A percentile compares a stretch with the other conserved stretches of the same genome.
Conservation (phyloP, 805 yeast genomes). For the Naumovozyma castellii region DNA sequence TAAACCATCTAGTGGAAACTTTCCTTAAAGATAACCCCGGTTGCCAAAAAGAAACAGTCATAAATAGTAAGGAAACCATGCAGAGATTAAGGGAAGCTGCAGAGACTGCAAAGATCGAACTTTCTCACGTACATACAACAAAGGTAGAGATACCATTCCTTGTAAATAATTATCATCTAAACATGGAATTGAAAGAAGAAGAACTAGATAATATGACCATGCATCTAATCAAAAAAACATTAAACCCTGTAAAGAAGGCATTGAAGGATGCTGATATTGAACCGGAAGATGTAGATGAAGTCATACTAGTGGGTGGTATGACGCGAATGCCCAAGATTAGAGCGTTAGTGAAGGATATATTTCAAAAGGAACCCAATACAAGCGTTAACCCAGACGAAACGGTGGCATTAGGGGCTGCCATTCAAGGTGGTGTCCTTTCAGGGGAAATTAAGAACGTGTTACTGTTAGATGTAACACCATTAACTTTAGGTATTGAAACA, state of each 20-base stretch:
- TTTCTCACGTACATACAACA: conserved; percentile 55
- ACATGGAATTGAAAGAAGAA: conserved; percentile 49
- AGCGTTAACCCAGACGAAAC: conserved; percentile 86
- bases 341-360: conserved; percentile 47
- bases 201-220: conserved; percentile 60
- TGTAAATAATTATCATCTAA: conserved; percentile 50
- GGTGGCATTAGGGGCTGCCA: conserved; percentile 86
- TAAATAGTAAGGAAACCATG: conserved; percentile 45
- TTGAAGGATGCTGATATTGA: conserved; percentile 63
- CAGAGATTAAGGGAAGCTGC: conserved; percentile 76
- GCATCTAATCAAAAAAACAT: conserved; percentile 56
- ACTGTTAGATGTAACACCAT: conserved; percentile 72
- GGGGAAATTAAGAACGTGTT: conserved; percentile 77
- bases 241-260: conserved; percentile 67
- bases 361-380: conserved; percentile 57
- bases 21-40: conserved; percentile 44
- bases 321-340: conserved; percentile 80
- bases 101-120: conserved; percentile 65
- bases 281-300: conserved; percentile 60
- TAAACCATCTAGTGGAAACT: conserved; percentile 45
- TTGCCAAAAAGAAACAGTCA: conserved; percentile 31
- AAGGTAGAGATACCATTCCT: conserved; percentile 64
- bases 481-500: conserved; percentile 75
- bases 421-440: conserved; percentile 77
- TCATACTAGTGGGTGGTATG: conserved; percentile 81